Evolutionary conservation across 306 rosid species (phyloP), one percentile per base, ranked within the genome.

Genomic region (Sophora flavescens): DNA sequence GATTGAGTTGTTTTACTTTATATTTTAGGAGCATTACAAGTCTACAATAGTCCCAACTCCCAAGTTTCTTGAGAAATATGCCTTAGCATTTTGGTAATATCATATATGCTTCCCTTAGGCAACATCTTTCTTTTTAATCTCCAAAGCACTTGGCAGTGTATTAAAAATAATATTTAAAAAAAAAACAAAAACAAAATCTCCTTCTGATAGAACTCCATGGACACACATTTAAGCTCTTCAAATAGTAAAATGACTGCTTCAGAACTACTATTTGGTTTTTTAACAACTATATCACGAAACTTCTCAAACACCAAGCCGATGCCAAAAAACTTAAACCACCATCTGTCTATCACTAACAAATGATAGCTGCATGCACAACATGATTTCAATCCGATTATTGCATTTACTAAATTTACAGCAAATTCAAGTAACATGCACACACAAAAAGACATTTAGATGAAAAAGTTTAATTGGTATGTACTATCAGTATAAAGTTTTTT

Each of bases 391-490:
- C 38, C 68, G 26, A 81, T 26, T 50, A 10, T 60, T 38, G 15
- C 68, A 68, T 17, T 67, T 14, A 44, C 64, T 45, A 62, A 58
- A 42, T 54, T 63, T 56, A 64, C 69, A 81, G n/a, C 69, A 33
- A 50, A 80, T 66, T 74, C 70, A 66, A 63, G 17, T 22, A 70
- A 63, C 64, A 22, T 56, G 6, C 52, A 56, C 77, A 52, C 64
- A 14, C 47, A 3, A 11, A 42, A 42, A 41, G 45, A n/a, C n/a
- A n/a, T n/a, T n/a, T n/a, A n/a, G n/a, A n/a, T n/a, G n/a, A n/a
- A n/a, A n/a, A n/a, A n/a, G n/a, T n/a, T n/a, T n/a, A n/a, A n/a
- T n/a, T n/a, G n/a, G n/a, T n/a, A n/a, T n/a, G n/a, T n/a, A n/a
- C n/a, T n/a, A n/a, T n/a, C n/a, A n/a, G n/a, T n/a, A n/a, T n/a